phyloP scores from a whole-genome alignment of 371 early-diverging fungal genomes.

The Mucor irregularis region DNA sequence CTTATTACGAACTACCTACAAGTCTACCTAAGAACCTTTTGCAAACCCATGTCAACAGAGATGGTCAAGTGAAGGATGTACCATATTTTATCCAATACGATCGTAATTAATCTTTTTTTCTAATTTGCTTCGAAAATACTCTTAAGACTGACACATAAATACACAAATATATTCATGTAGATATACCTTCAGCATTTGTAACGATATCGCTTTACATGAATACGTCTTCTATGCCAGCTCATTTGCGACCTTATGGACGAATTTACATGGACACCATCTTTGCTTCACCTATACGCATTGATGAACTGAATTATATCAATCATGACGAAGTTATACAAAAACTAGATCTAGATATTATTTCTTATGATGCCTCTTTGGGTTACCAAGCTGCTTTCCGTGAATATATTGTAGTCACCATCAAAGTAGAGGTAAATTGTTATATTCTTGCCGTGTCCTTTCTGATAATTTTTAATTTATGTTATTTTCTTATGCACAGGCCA shows the following conservation, averaged over 20 bases:
- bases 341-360: constrained; percentile 52
- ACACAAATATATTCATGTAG: constrained; percentile 14
- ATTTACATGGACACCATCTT: constrained; percentile 56
- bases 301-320: background rate
- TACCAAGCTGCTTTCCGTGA: constrained; percentile 39
- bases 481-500: constrained; percentile 14
- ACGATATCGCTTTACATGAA: constrained; percentile 45
- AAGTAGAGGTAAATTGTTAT: constrained; percentile 47
- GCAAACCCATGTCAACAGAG: constrained; percentile 45
- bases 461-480: background rate
- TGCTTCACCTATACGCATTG: constrained; percentile 20
- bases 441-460: background rate
- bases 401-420: constrained; percentile 41
- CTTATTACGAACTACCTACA: constrained; percentile 1
- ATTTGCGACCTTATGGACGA: constrained; percentile 47
- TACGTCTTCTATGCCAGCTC: constrained; percentile 42
- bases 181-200: constrained; percentile 54
- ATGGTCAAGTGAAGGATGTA: constrained; percentile 15
- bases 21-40: constrained; percentile 30
- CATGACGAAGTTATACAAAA: constrained; percentile 47
- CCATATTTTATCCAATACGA: constrained; percentile 59
- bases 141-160: background rate
- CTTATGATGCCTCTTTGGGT: constrained; percentile 40
- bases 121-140: background rate
- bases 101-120: constrained; percentile 29